phyloP scores from a whole-genome alignment of 192 early-diverging fungal genomes.

The Spizellomyces punctatus region DNA sequence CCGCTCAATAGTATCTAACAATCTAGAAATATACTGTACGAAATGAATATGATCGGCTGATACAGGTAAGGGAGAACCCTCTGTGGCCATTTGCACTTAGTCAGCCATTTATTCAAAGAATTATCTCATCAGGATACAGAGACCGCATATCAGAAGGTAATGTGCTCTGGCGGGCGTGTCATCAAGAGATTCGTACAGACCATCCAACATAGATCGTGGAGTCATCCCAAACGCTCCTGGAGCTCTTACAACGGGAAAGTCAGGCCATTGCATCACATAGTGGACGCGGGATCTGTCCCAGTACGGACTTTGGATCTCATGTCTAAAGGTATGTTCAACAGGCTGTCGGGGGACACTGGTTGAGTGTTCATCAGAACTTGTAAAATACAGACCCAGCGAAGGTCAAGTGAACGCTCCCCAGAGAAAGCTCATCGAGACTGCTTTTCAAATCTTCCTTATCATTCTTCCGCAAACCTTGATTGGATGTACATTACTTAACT shows the following conservation, averaged over 20 bases:
- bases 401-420: too few relatives aligned
- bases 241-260: slow-evolving; percentile 11
- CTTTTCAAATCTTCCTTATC: too few relatives aligned
- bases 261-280: too few relatives aligned
- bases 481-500: too few relatives aligned
- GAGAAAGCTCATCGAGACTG: too few relatives aligned
- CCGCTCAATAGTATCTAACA: neutral
- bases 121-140: slow-evolving; percentile 20
- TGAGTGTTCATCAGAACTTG: too few relatives aligned
- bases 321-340: too few relatives aligned
- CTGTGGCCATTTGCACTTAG: neutral
- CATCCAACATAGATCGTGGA: slow-evolving; percentile 19
- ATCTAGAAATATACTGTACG: slow-evolving; percentile 17
- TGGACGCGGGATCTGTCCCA: too few relatives aligned
- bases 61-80: slow-evolving; percentile 2
- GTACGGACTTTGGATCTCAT: too few relatives aligned
- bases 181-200: neutral
- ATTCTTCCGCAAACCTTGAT: too few relatives aligned
- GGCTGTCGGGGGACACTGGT: too few relatives aligned
- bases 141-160: slow-evolving; percentile 17
- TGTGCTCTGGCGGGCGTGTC: neutral
- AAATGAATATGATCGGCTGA: slow-evolving; percentile 24
- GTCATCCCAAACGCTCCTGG: slow-evolving; percentile 26
- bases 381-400: too few relatives aligned
- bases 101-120: neutral